Base-by-base conservation (phyloP, 2,329 filamentous ascomycete species). In the Penicillium sp. region DNA sequence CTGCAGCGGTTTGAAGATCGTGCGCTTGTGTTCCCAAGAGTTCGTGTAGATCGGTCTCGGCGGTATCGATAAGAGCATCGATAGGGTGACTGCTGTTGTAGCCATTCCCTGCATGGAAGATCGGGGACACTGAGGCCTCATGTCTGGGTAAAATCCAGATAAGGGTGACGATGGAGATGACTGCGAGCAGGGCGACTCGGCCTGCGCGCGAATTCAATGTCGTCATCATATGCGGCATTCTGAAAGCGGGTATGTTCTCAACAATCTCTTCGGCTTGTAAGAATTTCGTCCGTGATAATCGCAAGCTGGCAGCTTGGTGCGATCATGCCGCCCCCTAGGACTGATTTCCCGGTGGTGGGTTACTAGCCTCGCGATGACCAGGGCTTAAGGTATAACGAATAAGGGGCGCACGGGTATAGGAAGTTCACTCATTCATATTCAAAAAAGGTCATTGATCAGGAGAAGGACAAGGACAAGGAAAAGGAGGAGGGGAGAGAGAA, bases 1-100 rank as follows among this genome's bases (percentile, higher is more conserved):
- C 57, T 13, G 73, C 68, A 1, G 73, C 71, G 41, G 63, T 57
- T 12, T 62, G 43, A 5, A 77, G 51, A 15, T 62, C 63, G 32
- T 61, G 57, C 6, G 69, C 67, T 51, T 72, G 64, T 46, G 67
- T 66, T 8, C 17, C 28, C 4, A 52, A 41, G 6, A 61, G 43
- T 9, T 40, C 35, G 6, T 34, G 32, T 39, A 57, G 50, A 35
- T 58, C 52, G n/a, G 44, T 39, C 21, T 58, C 43, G 12, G 56
- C 57, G 4, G 43, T 45, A 33, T 43, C 31, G 9, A 61, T 55
- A 9, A 61, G 44, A n/a, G 46, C 34, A 31, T 59, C 55, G 26
- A 61, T 60, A 0, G 58, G 58, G 45, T 59, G 52, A 19, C 42
- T 29, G 13, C 13, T 28, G 5, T 49, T 45, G 13, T 45, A 45